A percentile compares a stretch with the other conserved stretches of the same genome.
Conservation (phyloP, 148 eudicot genomes). For the Chenopodium album region DNA sequence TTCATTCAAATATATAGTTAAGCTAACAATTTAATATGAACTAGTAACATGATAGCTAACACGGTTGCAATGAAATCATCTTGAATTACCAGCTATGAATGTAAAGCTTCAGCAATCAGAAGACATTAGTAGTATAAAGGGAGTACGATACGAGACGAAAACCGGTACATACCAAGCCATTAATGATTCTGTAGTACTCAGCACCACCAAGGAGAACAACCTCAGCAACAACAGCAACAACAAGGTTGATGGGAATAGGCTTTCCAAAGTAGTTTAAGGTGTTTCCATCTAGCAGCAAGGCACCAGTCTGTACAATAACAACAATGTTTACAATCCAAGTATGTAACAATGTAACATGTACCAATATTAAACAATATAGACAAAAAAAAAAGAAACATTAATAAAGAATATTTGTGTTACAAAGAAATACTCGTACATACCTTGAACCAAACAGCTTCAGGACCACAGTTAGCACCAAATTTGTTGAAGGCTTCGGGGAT, state of each 20-base stretch:
- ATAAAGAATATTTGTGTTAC: neutral
- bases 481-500: constrained; percentile 99
- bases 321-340: too few species aligned
- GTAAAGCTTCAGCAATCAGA: neutral
- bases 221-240: constrained; percentile 77
- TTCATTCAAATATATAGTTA: neutral
- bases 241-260: constrained; percentile 84
- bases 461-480: constrained; percentile 95
- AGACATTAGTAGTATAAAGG: too few species aligned
- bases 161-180: constrained; percentile 63
- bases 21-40: neutral
- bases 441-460: constrained; percentile 99
- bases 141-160: neutral
- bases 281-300: constrained; percentile 88
- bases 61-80: neutral
- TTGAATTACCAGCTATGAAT: too few species aligned
- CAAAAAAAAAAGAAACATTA: neutral
- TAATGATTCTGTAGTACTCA: constrained; percentile 91
- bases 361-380: neutral
- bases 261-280: constrained; percentile 95
- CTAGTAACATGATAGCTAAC: neutral
- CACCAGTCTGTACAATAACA: constrained; percentile 68
- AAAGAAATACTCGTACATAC: constrained; percentile 20
- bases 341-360: too few species aligned
- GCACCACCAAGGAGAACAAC: constrained; percentile 97